Conservation (phyloP, 371 early-diverging fungal species). For the Actinomucor elegans region DNA sequence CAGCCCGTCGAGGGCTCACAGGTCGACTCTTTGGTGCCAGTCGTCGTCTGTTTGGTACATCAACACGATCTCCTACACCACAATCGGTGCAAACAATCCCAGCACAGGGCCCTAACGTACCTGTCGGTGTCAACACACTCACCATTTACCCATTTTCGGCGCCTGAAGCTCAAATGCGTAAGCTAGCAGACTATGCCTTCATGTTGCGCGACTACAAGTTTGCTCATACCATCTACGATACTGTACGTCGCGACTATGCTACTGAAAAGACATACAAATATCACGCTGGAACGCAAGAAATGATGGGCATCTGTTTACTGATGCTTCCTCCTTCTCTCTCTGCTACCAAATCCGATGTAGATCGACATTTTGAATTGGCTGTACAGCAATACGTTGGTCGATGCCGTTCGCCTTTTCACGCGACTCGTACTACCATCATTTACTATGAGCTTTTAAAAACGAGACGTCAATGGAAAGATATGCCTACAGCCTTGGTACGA, state of each 20-base stretch:
- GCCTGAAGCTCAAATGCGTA: conserved; percentile 89
- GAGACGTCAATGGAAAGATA: conserved; percentile 67
- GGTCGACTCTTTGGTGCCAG: conserved; percentile 86
- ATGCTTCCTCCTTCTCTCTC: conserved; percentile 57
- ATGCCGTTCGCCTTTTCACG: conserved; percentile 62
- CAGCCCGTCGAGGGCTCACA: conserved; percentile 84
- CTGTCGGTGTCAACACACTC: conserved; percentile 32
- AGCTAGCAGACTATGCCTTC: conserved; percentile 93
- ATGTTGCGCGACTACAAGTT: conserved; percentile 93
- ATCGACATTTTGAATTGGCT: conserved; percentile 79
- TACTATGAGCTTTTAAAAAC: conserved; percentile 80
- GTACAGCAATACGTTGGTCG: conserved; percentile 69
- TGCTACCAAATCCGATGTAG: conserved; percentile 64
- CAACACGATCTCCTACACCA: conserved; percentile 29
- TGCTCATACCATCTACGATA: conserved; percentile 87
- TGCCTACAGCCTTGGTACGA: conserved; percentile 66
- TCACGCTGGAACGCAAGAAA: conserved; percentile 88
- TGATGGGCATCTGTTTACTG: conserved; percentile 85
- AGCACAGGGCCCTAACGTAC: conserved; percentile 38
- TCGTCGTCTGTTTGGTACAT: conserved; percentile 78
- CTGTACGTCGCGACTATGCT: conserved; percentile 86
- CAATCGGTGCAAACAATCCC: conserved; percentile 41
- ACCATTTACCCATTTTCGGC: conserved; percentile 64
- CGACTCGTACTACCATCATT: conserved; percentile 73
- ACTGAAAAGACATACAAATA: conserved; percentile 83